Conservation (phyloP, 352 stramenopile species). For the Phytophthora fragariae region DNA sequence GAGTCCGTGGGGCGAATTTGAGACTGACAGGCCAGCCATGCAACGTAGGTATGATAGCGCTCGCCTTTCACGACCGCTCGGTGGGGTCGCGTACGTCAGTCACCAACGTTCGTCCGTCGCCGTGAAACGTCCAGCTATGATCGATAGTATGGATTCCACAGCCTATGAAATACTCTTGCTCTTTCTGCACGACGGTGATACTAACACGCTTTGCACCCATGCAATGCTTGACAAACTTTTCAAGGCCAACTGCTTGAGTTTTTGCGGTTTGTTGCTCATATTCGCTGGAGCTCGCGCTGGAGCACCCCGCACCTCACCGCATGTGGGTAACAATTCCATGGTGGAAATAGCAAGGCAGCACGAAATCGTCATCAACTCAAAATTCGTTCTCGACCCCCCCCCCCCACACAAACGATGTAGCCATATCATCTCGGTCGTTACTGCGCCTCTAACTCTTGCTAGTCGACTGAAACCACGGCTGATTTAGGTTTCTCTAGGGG, state of each 20-base stretch:
- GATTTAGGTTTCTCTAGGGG: constrained; percentile 1
- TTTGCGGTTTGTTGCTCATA: no score
- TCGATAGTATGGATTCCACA: no score
- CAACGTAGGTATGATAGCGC: not conserved
- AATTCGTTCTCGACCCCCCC: no score
- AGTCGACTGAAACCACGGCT: not conserved
- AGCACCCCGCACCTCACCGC: no score
- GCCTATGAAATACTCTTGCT: not conserved
- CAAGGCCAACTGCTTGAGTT: no score
- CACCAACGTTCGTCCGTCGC: not conserved
- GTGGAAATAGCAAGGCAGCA: no score
- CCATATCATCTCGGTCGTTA: not conserved
- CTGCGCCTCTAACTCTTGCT: not conserved
- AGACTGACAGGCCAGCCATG: constrained; percentile 6
- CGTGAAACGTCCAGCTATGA: not conserved
- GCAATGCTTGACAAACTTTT: no score
- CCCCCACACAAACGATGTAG: not conserved
- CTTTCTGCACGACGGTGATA: no score
- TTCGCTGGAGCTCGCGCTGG: no score
- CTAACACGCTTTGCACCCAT: no score
- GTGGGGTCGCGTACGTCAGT: not conserved
- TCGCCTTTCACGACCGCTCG: not conserved
- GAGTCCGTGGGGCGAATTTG: constrained; percentile 2
- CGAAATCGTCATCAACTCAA: no score
- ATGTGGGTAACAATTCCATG: no score